A percentile compares a stretch with the other conserved stretches of the same genome.
Evolutionary conservation across 1,284 basidiomycete species (phyloP).

Genomic region (Sporisorium graminicola): DNA sequence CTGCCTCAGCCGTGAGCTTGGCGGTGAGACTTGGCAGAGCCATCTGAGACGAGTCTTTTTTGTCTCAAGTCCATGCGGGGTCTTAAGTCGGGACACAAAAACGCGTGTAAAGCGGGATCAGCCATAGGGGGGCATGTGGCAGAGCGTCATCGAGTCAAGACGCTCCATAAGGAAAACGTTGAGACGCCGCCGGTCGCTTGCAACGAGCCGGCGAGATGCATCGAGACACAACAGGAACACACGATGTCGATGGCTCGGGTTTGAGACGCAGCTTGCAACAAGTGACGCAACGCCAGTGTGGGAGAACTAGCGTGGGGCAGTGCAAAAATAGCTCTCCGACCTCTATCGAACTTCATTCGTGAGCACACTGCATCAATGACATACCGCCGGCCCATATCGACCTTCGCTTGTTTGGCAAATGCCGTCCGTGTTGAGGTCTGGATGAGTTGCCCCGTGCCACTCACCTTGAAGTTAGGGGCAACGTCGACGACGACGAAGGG

Average conservation of each 20-base stretch:
- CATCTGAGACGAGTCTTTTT: neutral
- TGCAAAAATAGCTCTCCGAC: neutral
- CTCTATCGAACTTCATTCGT: neutral
- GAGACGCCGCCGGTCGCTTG: slow-evolving; percentile 3
- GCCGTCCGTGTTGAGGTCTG: too few relatives aligned
- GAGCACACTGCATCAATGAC: too few relatives aligned
- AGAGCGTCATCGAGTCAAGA: slow-evolving; percentile 1
- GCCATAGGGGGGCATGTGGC: slow-evolving; percentile 5
- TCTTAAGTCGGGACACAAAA: neutral
- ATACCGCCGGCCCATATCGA: slow-evolving; percentile 2
- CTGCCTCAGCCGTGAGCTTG: neutral
- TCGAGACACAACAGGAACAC: too few relatives aligned
- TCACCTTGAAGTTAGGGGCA: neutral
- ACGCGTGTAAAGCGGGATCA: too few relatives aligned
- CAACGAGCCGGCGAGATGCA: neutral
- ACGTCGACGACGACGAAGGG: too few relatives aligned
- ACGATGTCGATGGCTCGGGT: neutral
- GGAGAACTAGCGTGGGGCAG: neutral
- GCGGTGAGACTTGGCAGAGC: too few relatives aligned
- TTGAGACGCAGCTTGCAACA: too few relatives aligned
- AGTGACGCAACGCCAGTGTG: neutral
- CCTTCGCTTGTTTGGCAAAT: neutral
- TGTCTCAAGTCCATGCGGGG: neutral
- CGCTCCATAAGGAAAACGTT: neutral
- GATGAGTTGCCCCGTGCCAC: neutral